A percentile compares a stretch with the other conserved stretches of the same genome.
Conservation (phyloP, 129 eudicot species). For the Heracleum sosnowskyi region DNA sequence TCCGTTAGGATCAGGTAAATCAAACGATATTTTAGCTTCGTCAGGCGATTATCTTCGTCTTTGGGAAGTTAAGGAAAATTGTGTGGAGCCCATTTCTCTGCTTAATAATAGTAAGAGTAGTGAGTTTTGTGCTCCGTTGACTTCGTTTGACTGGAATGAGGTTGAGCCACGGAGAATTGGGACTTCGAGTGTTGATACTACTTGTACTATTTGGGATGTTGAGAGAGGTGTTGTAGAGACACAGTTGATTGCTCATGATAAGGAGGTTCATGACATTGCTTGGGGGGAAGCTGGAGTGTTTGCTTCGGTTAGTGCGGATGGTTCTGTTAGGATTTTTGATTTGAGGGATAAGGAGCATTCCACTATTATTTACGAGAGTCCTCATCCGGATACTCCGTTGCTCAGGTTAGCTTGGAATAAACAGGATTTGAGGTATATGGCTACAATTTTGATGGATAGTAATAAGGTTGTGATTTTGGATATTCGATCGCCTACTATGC, state of each 20-base stretch:
- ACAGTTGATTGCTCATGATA: slow-evolving; percentile 38
- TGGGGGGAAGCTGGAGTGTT: slow-evolving; percentile 41
- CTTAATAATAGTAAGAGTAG: slow-evolving; percentile 41
- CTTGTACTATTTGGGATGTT: slow-evolving; percentile 40
- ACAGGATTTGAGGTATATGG: slow-evolving; percentile 52
- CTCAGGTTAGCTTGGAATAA: slow-evolving; percentile 47
- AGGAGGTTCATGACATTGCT: slow-evolving; percentile 39
- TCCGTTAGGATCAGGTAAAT: background rate
- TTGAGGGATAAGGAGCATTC: slow-evolving; percentile 42
- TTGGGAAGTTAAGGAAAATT: slow-evolving; percentile 23
- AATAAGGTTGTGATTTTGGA: slow-evolving; percentile 41
- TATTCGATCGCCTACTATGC: slow-evolving; percentile 38
- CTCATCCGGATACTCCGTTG: slow-evolving; percentile 37
- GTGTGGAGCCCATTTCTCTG: slow-evolving; percentile 18
- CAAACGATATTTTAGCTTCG: slow-evolving; percentile 30
- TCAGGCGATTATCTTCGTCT: slow-evolving; percentile 55
- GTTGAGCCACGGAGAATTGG: slow-evolving; percentile 41
- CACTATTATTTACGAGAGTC: slow-evolving; percentile 36
- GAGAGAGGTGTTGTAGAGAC: slow-evolving; percentile 36
- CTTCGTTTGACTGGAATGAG: slow-evolving; percentile 60
- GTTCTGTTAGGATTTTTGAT: slow-evolving; percentile 31
- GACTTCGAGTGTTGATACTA: slow-evolving; percentile 45
- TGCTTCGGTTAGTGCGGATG: slow-evolving; percentile 32
- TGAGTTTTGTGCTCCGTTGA: slow-evolving; percentile 42
- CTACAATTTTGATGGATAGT: slow-evolving; percentile 40